These are phyloP conservation scores for Amaranthus tricolor DNA, from an alignment of 179 eudicot genomes.

Conservation along the genomic window DNA sequence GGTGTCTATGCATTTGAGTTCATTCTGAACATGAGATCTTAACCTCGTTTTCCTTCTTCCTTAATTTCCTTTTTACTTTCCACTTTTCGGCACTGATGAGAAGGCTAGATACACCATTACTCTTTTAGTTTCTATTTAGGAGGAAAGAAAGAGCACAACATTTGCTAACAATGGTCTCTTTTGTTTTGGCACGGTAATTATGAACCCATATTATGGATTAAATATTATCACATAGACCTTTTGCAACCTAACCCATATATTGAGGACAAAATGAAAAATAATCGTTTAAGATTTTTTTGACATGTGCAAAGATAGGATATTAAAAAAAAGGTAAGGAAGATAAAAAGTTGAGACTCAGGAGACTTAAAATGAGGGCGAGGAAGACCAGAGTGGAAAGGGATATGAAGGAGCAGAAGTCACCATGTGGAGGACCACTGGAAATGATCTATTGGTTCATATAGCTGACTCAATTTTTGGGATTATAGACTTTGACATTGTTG, in stretches of 20 bases:
- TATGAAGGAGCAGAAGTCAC: too few species aligned
- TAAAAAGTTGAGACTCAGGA: background rate
- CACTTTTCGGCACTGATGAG: background rate
- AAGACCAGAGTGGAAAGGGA: too few species aligned
- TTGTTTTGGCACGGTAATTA: background rate
- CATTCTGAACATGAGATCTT: background rate
- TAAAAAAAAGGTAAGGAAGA: background rate
- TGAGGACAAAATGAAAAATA: too few species aligned
- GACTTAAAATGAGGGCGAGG: background rate
- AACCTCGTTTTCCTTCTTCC: background rate
- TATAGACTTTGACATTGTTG: too few species aligned
- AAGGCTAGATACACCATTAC: background rate
- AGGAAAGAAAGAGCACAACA: background rate
- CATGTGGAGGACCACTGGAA: too few species aligned
- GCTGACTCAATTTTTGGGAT: too few species aligned
- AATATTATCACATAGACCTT: background rate
- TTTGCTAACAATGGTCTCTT: too few species aligned
- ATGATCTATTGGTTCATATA: too few species aligned
- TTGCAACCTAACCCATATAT: background rate
- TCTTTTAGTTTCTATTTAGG: background rate
- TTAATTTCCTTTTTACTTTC: background rate
- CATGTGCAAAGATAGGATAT: too few species aligned
- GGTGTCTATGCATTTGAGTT: background rate
- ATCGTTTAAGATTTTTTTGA: too few species aligned
- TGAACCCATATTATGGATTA: background rate